A percentile compares a stretch with the other conserved stretches of the same genome.
These are phyloP conservation scores for Globomyces pollinis-pini DNA, from an alignment of 192 early-diverging fungal genomes.

Conservation along the genomic window DNA sequence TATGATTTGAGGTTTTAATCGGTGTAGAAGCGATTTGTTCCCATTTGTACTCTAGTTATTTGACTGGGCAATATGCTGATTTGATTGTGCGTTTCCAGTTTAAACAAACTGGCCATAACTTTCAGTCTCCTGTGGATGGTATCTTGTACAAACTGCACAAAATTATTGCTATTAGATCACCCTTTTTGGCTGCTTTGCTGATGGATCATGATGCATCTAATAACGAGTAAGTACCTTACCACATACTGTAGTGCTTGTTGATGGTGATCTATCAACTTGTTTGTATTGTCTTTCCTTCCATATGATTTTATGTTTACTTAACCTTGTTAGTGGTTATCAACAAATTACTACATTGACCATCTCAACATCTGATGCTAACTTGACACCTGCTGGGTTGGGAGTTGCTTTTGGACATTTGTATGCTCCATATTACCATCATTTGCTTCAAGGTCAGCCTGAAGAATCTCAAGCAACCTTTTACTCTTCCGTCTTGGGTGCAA, in stretches of 20 bases:
- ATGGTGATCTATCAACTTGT: too few species aligned
- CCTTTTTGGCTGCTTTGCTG: constrained; percentile 28
- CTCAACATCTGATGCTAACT: constrained; percentile 35
- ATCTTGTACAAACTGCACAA: constrained; percentile 44
- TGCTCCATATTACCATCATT: constrained; percentile 29
- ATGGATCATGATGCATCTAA: constrained; percentile 16
- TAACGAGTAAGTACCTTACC: neutral
- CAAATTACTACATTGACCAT: constrained; percentile 22
- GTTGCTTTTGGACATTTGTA: constrained; percentile 49
- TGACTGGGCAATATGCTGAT: constrained; percentile 38
- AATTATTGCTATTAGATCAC: constrained; percentile 39
- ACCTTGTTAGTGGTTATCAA: constrained; percentile 2
- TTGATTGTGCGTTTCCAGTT: constrained; percentile 30
- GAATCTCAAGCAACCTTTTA: constrained; percentile 26
- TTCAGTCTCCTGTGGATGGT: constrained; percentile 13
- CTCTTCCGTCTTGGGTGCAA: constrained; percentile 36
- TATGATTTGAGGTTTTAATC: too few species aligned
- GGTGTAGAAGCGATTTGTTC: constrained; percentile 35
- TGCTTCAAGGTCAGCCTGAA: constrained; percentile 13
- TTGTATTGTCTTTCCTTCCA: too few species aligned
- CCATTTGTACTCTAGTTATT: constrained; percentile 43
- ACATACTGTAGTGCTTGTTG: neutral
- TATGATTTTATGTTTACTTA: too few species aligned
- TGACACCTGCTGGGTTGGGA: constrained; percentile 42
- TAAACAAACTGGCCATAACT: constrained; percentile 1